Conservation (phyloP, 1,284 basidiomycete genomes). For the Ganoderma lingzhi region DNA sequence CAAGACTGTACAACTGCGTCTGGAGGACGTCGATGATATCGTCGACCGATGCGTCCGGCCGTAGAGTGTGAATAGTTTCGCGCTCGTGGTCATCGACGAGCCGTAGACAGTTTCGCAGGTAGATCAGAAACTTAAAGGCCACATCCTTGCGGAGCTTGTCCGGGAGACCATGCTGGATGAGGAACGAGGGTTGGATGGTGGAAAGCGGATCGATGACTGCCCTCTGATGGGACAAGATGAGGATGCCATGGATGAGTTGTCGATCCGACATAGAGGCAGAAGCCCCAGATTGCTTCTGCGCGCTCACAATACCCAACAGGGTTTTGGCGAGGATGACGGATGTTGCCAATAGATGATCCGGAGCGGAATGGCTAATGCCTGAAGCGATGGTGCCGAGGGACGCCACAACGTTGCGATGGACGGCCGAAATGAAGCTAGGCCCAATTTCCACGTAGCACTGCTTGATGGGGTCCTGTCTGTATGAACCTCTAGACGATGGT, state of each 20-base stretch:
- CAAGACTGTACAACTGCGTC: slow-evolving; percentile 35
- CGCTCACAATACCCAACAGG: slow-evolving; percentile 7
- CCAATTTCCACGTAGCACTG: slow-evolving; percentile 27
- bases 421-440: slow-evolving; percentile 16
- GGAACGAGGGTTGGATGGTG: slow-evolving; percentile 80
- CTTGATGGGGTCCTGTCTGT: slow-evolving; percentile 18
- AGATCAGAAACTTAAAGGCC: slow-evolving; percentile 75
- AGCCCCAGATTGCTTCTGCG: slow-evolving; percentile 6
- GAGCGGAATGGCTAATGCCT: slow-evolving; percentile 32
- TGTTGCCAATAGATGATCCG: slow-evolving; percentile 31
- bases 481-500: slow-evolving; percentile 13
- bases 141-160: slow-evolving; percentile 68
- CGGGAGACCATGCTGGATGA: slow-evolving; percentile 77
- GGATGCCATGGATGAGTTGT: slow-evolving; percentile 53
- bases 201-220: slow-evolving; percentile 76
- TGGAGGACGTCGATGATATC: slow-evolving; percentile 38
- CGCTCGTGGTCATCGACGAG: slow-evolving; percentile 40
- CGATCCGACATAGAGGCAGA: slow-evolving; percentile 24
- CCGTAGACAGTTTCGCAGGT: slow-evolving; percentile 68
- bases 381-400: slow-evolving; percentile 28
- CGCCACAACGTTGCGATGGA: slow-evolving; percentile 8
- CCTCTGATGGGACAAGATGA: slow-evolving; percentile 56
- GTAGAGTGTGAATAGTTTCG: slow-evolving; percentile 27
- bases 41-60: slow-evolving; percentile 31
- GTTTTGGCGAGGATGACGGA: slow-evolving; percentile 18